These are phyloP conservation scores for Colletotrichum coccodes DNA, from an alignment of 2,329 filamentous ascomycete species.

Conservation along the genomic window DNA sequence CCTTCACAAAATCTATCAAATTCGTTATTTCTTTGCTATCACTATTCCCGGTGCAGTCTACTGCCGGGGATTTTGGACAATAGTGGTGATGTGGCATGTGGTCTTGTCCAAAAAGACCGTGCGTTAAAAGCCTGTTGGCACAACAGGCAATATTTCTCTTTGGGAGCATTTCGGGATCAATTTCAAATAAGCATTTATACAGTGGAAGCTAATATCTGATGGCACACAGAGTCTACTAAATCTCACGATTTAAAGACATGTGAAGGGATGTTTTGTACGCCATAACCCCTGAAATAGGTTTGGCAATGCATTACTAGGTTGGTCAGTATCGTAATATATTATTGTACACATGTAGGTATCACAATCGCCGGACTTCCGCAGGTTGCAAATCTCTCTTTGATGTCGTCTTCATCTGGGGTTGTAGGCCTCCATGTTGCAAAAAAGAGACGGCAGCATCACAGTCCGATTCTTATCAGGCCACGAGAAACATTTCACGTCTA, in stretches of 20 bases:
- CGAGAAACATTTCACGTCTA: neutral
- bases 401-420: neutral
- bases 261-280: neutral
- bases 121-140: neutral
- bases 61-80: conserved; percentile 7
- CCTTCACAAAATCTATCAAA: conserved; percentile 30
- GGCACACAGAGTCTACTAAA: neutral
- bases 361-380: too few relatives aligned
- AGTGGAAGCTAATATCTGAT: neutral
- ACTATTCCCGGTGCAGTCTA: neutral
- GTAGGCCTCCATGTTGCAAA: neutral
- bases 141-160: neutral
- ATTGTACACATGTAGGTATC: neutral
- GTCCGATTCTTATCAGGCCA: neutral
- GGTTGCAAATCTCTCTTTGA: neutral
- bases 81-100: conserved; percentile 26
- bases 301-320: neutral
- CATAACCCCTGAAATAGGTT: neutral
- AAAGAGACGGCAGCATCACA: neutral
- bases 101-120: neutral
- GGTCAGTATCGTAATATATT: neutral
- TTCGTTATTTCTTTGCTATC: conserved; percentile 25
- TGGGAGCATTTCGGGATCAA: neutral
- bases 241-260: conserved; percentile 13
- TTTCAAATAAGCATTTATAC: neutral